Evolutionary conservation across 305 asterid genomes (phyloP), one percentile per base, ranked within the genome.

Genomic region (Fraxinus albicans): DNA sequence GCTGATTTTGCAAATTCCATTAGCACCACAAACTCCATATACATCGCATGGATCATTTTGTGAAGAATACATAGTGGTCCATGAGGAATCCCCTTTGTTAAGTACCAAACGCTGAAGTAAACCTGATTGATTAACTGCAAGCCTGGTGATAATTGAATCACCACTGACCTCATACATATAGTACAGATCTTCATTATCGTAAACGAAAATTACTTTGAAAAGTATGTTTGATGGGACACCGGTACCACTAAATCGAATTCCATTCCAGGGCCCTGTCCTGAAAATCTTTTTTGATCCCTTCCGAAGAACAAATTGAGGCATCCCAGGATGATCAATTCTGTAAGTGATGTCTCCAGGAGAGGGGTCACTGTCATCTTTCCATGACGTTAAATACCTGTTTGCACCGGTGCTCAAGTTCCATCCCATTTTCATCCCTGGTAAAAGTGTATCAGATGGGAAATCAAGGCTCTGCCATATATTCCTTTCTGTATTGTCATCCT

Each of bases 201-300:
- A 65, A 25, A 65, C 7, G 27, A 65, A 25, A 21, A 25, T 65
- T 25, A 1, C 34, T 8, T 25, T 25, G n/a, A 65, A 25, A 65
- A 65, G 13, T 65, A 8, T 25, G 17, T 25, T 74, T 76, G 67
- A 0, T 3, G 70, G 74, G 44, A 77, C 76, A 3, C 81, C 85
- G 13, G 84, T 67, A 19, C 88, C 90, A 17, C 86, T 87, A 29
- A 80, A 85, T 40, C 84, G 55, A 9, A 83, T 67, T 23, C 90
- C 90, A 81, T 87, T 85, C 90, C 90, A 87, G 1, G 90, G 88
- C 23, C 90, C 90, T 5, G 79, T 65, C 72, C 91, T 75, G 67
- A n/a, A 84, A 35, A 8, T 8, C 80, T 73, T 42, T 19, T 1
- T 29, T 31, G 82, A 17, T 1, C 84, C 89, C 76, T 12, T 84